phyloP scores from a whole-genome alignment of 371 early-diverging fungal species.

The Blastocladiella emersonii region DNA sequence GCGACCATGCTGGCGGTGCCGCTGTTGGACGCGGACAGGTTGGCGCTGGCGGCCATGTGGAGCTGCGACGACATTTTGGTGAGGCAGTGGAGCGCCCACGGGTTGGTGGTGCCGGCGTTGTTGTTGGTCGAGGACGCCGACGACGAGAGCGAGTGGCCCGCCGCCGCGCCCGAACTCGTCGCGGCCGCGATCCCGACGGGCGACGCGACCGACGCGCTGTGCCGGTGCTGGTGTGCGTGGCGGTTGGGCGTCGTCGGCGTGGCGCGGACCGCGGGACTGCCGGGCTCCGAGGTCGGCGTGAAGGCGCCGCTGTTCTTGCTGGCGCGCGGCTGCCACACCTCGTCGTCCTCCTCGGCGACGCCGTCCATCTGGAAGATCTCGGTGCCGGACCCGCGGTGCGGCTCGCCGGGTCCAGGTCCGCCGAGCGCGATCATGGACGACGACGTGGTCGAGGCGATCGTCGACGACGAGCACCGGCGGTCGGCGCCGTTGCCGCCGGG shows the following conservation, averaged over 20 bases:
- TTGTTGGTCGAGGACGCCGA: not conserved
- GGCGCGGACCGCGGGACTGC: not conserved
- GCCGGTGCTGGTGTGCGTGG: too few relatives aligned
- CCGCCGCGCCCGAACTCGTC: not conserved
- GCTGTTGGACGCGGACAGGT: too few relatives aligned
- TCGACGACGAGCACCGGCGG: not conserved
- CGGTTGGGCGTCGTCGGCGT: too few relatives aligned
- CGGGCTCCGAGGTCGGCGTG: not conserved
- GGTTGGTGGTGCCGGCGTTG: conserved; percentile 19
- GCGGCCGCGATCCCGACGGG: not conserved
- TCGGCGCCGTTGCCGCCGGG: not conserved
- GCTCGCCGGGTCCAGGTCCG: too few relatives aligned
- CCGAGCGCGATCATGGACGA: not conserved
- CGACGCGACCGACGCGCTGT: too few relatives aligned
- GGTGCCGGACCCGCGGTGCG: not conserved
- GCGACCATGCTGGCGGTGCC: too few relatives aligned
- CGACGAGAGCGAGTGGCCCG: not conserved
- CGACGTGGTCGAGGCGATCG: not conserved
- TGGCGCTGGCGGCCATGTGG: not conserved
- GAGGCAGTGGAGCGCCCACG: conserved; percentile 41
- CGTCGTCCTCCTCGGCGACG: conserved; percentile 7
- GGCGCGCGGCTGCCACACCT: not conserved
- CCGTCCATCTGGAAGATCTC: conserved; percentile 25
- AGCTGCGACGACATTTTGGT: conserved; percentile 23
- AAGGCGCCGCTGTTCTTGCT: not conserved